Evolutionary conservation across 768 basidiomycete genomes (phyloP).

Genomic region (Tricholoma terreum): DNA sequence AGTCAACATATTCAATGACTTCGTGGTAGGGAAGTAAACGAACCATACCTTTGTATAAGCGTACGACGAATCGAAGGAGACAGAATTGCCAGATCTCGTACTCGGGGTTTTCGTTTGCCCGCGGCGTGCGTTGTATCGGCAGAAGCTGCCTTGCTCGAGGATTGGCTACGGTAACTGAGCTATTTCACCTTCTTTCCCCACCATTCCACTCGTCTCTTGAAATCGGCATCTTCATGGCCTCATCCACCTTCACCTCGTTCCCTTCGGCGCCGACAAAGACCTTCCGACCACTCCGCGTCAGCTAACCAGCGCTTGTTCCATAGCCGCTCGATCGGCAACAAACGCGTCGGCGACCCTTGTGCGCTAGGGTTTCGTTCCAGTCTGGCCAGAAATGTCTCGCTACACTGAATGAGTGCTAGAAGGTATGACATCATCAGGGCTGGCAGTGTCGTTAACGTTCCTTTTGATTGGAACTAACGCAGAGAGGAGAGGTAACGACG

Average conservation of each 20-base stretch:
- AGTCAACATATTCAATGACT: slow-evolving; percentile 5
- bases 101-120: slow-evolving; percentile 16
- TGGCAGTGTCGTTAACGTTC: slow-evolving; percentile 45
- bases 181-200: slow-evolving; percentile 15
- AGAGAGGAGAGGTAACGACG: slow-evolving; percentile 39
- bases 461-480: slow-evolving; percentile 30
- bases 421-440: slow-evolving; percentile 50
- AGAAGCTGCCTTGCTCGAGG: slow-evolving; percentile 2
- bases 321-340: slow-evolving; percentile 45
- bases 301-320: slow-evolving; percentile 53
- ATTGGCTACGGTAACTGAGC: slow-evolving; percentile 1
- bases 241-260: slow-evolving; percentile 4
- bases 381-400: slow-evolving; percentile 45
- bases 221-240: slow-evolving; percentile 7
- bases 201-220: slow-evolving; percentile 16
- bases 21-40: not conserved
- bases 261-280: slow-evolving; percentile 29
- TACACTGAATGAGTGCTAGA: slow-evolving; percentile 47
- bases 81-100: slow-evolving; percentile 61
- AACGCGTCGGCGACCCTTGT: slow-evolving; percentile 64
- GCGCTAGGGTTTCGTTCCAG: slow-evolving; percentile 61
- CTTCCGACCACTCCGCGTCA: slow-evolving; percentile 59
- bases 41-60: slow-evolving; percentile 55
- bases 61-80: slow-evolving; percentile 60
- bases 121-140: not conserved